These are phyloP conservation scores for Xylariaceae sp. DNA, from an alignment of 2,329 filamentous ascomycete species.

Conservation along the genomic window DNA sequence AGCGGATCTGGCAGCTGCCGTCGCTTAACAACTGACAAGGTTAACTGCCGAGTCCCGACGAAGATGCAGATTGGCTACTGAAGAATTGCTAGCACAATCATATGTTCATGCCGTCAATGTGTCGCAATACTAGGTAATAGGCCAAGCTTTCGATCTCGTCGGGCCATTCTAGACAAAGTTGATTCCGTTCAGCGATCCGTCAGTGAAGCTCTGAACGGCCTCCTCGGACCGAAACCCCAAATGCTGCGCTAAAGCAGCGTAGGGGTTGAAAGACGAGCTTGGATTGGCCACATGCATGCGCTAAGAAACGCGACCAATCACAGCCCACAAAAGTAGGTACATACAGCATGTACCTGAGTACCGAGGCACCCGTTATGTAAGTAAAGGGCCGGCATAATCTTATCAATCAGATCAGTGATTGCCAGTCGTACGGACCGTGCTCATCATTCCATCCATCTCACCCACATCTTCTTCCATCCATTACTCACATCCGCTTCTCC, in stretches of 20 bases:
- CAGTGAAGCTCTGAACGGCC: neutral
- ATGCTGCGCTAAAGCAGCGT: neutral
- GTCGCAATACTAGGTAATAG: neutral
- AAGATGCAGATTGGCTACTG: too few species aligned
- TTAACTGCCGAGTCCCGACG: too few species aligned
- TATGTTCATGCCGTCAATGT: neutral
- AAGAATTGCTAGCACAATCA: neutral
- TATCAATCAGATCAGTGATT: conserved; percentile 37
- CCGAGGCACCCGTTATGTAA: too few species aligned
- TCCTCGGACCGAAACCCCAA: neutral
- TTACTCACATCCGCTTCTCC: conserved; percentile 6
- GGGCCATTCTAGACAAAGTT: neutral
- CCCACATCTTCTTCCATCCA: neutral
- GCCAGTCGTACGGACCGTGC: conserved; percentile 14
- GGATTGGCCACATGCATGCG: neutral
- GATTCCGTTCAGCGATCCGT: neutral
- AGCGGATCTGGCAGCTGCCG: too few species aligned
- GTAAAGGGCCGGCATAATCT: conserved; percentile 30
- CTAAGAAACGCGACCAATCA: too few species aligned
- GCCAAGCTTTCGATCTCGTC: neutral
- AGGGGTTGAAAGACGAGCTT: neutral
- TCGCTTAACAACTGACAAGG: too few species aligned
- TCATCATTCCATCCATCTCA: conserved; percentile 8
- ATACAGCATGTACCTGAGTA: too few species aligned
- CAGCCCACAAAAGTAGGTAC: too few species aligned